Evolutionary conservation across 805 yeast species (phyloP).

Genomic region (Monosporozyma siamensis): DNA sequence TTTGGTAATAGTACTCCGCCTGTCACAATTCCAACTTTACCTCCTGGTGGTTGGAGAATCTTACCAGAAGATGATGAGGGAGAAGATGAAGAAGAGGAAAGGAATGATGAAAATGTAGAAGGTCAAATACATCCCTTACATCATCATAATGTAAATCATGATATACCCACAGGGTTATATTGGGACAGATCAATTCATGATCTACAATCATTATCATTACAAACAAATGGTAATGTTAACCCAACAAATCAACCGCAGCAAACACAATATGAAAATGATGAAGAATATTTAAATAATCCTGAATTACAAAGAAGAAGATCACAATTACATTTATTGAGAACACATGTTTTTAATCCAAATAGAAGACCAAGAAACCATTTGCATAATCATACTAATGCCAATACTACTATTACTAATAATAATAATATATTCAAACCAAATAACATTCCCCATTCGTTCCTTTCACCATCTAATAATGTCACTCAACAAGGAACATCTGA

Average conservation of each 20-base stretch:
- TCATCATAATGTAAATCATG: neutral
- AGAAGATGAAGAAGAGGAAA: conserved; percentile 2
- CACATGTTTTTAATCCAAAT: conserved; percentile 1
- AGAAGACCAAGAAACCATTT: neutral
- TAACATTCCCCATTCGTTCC: neutral
- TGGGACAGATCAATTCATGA: conserved; percentile 30
- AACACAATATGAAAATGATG: conserved; percentile 21
- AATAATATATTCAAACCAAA: neutral
- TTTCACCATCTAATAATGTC: neutral
- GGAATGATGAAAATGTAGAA: neutral
- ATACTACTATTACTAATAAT: neutral
- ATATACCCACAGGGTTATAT: conserved; percentile 15
- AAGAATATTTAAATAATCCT: conserved; percentile 25
- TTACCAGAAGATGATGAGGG: conserved; percentile 19
- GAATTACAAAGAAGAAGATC: conserved; percentile 29
- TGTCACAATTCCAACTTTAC: conserved; percentile 21
- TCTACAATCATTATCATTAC: conserved; percentile 7
- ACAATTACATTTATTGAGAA: conserved; percentile 20
- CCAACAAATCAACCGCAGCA: too few species aligned
- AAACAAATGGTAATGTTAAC: neutral
- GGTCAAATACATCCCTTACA: neutral
- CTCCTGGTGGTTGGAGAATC: conserved; percentile 30
- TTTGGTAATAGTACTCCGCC: conserved; percentile 18
- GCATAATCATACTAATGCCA: neutral
- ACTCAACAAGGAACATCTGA: neutral